Percentiles rank a stretch among this genome's conserved stretches.
These are phyloP conservation scores for Marasmius fiardii DNA, from an alignment of 1,284 basidiomycete genomes.

Conservation along the genomic window DNA sequence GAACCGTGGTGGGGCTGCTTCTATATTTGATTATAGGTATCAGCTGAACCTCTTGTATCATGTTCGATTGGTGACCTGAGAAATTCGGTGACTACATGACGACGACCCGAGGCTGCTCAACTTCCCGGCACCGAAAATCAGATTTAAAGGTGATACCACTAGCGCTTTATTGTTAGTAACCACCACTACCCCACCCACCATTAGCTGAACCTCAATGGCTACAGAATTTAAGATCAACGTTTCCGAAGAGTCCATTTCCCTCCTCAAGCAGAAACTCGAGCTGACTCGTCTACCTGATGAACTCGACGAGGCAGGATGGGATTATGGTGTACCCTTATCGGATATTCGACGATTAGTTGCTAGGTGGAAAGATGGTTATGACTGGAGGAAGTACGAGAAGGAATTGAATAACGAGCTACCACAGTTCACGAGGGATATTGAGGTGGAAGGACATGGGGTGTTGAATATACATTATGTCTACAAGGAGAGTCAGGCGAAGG, in stretches of 20 bases:
- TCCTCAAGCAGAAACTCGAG: slow-evolving; percentile 38
- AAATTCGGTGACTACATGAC: too few species aligned
- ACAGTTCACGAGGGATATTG: slow-evolving; percentile 44
- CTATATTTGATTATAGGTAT: too few species aligned
- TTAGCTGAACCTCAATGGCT: too few species aligned
- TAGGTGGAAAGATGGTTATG: slow-evolving; percentile 42
- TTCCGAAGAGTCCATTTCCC: slow-evolving; percentile 32
- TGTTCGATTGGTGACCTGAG: too few species aligned
- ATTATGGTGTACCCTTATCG: slow-evolving; percentile 46
- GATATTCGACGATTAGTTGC: slow-evolving; percentile 40
- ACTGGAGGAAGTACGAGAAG: slow-evolving; percentile 44
- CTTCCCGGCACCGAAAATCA: too few species aligned
- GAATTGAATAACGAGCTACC: slow-evolving; percentile 42
- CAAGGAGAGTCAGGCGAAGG: slow-evolving; percentile 34
- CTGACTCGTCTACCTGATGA: slow-evolving; percentile 45
- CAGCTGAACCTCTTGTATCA: too few species aligned
- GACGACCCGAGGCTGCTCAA: too few species aligned
- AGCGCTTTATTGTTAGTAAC: too few species aligned
- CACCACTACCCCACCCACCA: too few species aligned
- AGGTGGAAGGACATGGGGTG: slow-evolving; percentile 37
- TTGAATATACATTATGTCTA: slow-evolving; percentile 52
- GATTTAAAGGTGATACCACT: too few species aligned
- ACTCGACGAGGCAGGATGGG: slow-evolving; percentile 35
- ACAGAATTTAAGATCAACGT: slow-evolving; percentile 37
- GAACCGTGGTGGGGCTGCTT: too few species aligned